A percentile compares a stretch with the other conserved stretches of the same genome.
Evolutionary conservation across 2,329 filamentous ascomycete species (phyloP).

Genomic region (Botryosphaeria agaves): DNA sequence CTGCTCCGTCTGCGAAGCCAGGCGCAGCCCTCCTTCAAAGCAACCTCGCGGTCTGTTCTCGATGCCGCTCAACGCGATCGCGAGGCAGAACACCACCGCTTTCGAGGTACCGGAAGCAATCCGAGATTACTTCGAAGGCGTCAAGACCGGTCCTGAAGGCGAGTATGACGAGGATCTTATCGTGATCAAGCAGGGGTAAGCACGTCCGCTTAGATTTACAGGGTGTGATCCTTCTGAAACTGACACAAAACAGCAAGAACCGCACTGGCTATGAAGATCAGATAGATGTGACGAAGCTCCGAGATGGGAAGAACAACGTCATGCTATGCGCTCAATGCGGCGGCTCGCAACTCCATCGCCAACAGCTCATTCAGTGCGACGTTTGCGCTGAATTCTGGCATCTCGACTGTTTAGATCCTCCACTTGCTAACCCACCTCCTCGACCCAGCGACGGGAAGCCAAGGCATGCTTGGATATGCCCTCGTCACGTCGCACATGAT

Average conservation of each 20-base stretch:
- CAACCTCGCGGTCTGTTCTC: slow-evolving; percentile 40
- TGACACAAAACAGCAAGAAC: slow-evolving; percentile 9
- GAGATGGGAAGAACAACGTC: slow-evolving; percentile 54
- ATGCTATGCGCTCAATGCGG: slow-evolving; percentile 68
- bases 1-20: slow-evolving; percentile 54
- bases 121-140: slow-evolving; percentile 63
- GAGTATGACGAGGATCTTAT: slow-evolving; percentile 67
- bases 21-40: slow-evolving; percentile 26
- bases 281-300: slow-evolving; percentile 23
- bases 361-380: slow-evolving; percentile 74
- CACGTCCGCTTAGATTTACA: no score
- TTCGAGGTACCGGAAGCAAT: slow-evolving; percentile 48
- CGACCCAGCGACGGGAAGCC: slow-evolving; percentile 32
- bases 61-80: slow-evolving; percentile 37
- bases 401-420: slow-evolving; percentile 78
- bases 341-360: slow-evolving; percentile 41
- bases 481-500: slow-evolving; percentile 67
- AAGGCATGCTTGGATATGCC: slow-evolving; percentile 69
- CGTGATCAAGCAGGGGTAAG: no score
- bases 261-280: slow-evolving; percentile 27
- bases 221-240: no score
- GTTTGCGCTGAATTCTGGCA: slow-evolving; percentile 75
- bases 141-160: slow-evolving; percentile 58
- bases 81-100: slow-evolving; percentile 15
- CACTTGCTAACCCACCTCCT: slow-evolving; percentile 60